phyloP scores from a whole-genome alignment of 371 early-diverging fungal species.

The Lichtheimia ramosa region DNA sequence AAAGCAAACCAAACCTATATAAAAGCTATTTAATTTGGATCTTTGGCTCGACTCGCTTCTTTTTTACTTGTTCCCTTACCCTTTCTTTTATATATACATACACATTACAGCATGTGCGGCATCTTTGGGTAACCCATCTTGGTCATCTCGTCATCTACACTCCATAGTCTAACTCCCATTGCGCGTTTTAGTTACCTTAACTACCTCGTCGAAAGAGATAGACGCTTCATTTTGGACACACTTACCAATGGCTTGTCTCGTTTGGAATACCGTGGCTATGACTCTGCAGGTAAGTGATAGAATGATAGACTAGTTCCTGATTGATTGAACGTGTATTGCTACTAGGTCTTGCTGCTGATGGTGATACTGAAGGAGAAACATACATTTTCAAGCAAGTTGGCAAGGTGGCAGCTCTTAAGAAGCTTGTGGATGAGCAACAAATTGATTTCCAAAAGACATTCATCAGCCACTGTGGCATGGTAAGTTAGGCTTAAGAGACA shows the following conservation, averaged over 20 bases:
- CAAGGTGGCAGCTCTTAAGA: constrained; percentile 88
- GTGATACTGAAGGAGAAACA: constrained; percentile 70
- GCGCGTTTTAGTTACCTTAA: constrained; percentile 64
- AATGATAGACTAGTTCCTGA: background rate
- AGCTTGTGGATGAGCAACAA: constrained; percentile 68
- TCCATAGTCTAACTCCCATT: background rate
- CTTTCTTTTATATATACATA: constrained; percentile 6
- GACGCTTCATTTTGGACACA: constrained; percentile 83
- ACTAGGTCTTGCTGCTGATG: constrained; percentile 86
- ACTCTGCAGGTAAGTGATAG: constrained; percentile 80
- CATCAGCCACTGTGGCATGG: constrained; percentile 83
- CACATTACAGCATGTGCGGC: constrained; percentile 82
- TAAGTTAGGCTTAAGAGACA: constrained; percentile 6
- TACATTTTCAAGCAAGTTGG: constrained; percentile 91
- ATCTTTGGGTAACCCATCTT: constrained; percentile 76
- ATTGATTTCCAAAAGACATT: constrained; percentile 74
- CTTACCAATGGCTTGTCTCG: constrained; percentile 91
- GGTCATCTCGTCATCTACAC: background rate
- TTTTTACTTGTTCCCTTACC: constrained; percentile 8
- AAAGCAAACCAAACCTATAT: too few species aligned
- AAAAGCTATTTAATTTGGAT: too few species aligned
- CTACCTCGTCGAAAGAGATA: constrained; percentile 81
- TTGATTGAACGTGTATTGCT: background rate
- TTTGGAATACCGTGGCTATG: constrained; percentile 98
- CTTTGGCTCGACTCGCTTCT: too few species aligned